These are phyloP conservation scores for Verbascum thapsus DNA, from an alignment of 257 asterid genomes.

Conservation along the genomic window DNA sequence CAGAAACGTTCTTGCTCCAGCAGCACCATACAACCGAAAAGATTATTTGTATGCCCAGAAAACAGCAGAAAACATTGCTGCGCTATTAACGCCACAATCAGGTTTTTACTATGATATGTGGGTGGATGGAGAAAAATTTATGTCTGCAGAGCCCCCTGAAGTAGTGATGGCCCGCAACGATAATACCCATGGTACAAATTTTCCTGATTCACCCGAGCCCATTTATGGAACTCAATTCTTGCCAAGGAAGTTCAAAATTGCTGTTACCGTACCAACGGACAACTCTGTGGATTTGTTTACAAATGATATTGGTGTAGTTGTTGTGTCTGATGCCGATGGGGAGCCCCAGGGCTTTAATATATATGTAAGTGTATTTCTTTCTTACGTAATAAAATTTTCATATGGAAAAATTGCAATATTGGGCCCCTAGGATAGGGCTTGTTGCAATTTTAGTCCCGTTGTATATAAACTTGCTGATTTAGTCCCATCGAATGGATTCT, in stretches of 20 bases:
- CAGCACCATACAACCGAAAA: conserved; percentile 68
- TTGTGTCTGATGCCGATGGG: conserved; percentile 75
- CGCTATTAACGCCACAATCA: conserved; percentile 93
- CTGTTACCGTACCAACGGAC: conserved; percentile 90
- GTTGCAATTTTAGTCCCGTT: no score
- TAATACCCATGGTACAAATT: conserved; percentile 89
- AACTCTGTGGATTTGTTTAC: conserved; percentile 92
- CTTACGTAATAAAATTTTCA: conserved; percentile 16
- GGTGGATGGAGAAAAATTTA: conserved; percentile 89
- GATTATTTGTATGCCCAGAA: conserved; percentile 91
- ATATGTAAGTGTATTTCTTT: conserved; percentile 63
- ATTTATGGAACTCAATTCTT: conserved; percentile 96
- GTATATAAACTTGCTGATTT: no score
- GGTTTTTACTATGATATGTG: conserved; percentile 98
- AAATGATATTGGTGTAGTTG: conserved; percentile 86
- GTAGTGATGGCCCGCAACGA: conserved; percentile 89
- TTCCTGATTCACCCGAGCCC: conserved; percentile 90
- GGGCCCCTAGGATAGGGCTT: no score
- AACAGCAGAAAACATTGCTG: conserved; percentile 92
- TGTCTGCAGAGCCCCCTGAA: conserved; percentile 93
- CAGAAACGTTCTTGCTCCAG: conserved; percentile 95
- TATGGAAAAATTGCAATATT: no score
- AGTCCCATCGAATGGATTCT: no score
- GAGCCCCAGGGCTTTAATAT: conserved; percentile 94
- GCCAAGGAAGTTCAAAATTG: conserved; percentile 96